phyloP scores from a whole-genome alignment of 202 grass and related monocot genomes.

The Dendrocalamus latiflorus region DNA sequence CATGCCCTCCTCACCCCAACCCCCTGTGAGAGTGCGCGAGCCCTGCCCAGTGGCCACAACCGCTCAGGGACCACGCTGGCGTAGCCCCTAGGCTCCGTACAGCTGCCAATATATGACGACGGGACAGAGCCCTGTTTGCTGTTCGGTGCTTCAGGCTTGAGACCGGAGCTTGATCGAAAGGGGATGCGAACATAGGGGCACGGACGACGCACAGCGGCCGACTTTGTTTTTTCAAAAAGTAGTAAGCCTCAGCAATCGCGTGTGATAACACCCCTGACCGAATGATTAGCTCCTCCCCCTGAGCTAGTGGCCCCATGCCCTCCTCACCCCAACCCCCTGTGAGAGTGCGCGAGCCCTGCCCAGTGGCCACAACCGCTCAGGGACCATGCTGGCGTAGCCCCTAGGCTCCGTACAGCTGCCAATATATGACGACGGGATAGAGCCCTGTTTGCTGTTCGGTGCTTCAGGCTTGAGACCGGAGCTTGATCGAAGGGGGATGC shows the following conservation, averaged over 20 bases:
- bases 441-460: background rate
- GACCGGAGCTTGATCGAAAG: background rate
- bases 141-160: background rate
- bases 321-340: too few relatives aligned
- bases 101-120: conserved; percentile 17
- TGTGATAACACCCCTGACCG: background rate
- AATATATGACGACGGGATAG: conserved; percentile 18
- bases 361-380: background rate
- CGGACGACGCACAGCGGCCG: too few relatives aligned
- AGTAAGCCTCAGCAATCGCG: background rate
- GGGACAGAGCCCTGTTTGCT: background rate
- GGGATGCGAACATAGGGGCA: background rate
- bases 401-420: background rate
- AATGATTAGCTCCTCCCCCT: too few relatives aligned
- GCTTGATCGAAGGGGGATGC: background rate
- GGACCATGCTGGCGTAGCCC: background rate
- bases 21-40: background rate
- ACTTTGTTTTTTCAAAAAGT: background rate
- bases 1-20: background rate
- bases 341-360: background rate
- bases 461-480: background rate
- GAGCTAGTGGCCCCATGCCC: too few relatives aligned
- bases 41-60: background rate
- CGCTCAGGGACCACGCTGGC: background rate
- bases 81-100: background rate